These are phyloP conservation scores for Tuber magnatum DNA, from an alignment of 495 filamentous ascomycete species.

Conservation along the genomic window DNA sequence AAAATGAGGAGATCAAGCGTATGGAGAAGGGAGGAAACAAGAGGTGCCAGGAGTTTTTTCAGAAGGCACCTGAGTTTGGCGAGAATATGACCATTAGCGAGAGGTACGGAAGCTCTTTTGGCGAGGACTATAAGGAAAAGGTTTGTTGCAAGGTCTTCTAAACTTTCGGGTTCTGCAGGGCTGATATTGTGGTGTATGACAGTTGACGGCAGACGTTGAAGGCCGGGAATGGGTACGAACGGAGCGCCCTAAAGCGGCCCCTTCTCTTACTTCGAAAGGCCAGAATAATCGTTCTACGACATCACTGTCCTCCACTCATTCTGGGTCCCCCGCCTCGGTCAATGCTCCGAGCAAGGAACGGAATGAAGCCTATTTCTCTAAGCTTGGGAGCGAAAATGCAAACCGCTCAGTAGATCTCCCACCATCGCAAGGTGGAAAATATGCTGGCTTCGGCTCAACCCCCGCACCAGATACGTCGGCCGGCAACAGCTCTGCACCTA, in stretches of 20 bases:
- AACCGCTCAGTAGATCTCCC: slow-evolving; percentile 63
- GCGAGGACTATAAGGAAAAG: slow-evolving; percentile 94
- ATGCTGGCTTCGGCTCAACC: slow-evolving; percentile 76
- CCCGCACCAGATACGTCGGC: slow-evolving; percentile 43
- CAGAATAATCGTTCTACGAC: slow-evolving; percentile 3
- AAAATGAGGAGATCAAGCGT: slow-evolving; percentile 50
- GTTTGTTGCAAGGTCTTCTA: slow-evolving; percentile 4
- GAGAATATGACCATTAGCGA: slow-evolving; percentile 59
- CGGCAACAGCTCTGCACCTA: slow-evolving; percentile 44
- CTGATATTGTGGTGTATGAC: neutral
- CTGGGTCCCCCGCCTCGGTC: slow-evolving; percentile 14
- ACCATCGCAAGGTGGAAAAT: slow-evolving; percentile 88
- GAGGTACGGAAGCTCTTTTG: slow-evolving; percentile 74
- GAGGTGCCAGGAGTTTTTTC: slow-evolving; percentile 33
- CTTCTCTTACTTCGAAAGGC: slow-evolving; percentile 7
- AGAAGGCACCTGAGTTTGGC: slow-evolving; percentile 22
- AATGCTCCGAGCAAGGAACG: slow-evolving; percentile 47
- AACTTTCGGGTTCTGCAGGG: neutral
- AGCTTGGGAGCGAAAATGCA: slow-evolving; percentile 72
- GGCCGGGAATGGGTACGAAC: slow-evolving; percentile 70
- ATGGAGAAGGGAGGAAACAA: slow-evolving; percentile 41
- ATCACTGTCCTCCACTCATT: slow-evolving; percentile 24
- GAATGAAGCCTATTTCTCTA: slow-evolving; percentile 87
- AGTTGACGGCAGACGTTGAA: slow-evolving; percentile 72
- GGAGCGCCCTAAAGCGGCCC: slow-evolving; percentile 45